Evolutionary conservation across 2,329 filamentous ascomycete species (phyloP).

Genomic region (Hirsutella minnesotensis): DNA sequence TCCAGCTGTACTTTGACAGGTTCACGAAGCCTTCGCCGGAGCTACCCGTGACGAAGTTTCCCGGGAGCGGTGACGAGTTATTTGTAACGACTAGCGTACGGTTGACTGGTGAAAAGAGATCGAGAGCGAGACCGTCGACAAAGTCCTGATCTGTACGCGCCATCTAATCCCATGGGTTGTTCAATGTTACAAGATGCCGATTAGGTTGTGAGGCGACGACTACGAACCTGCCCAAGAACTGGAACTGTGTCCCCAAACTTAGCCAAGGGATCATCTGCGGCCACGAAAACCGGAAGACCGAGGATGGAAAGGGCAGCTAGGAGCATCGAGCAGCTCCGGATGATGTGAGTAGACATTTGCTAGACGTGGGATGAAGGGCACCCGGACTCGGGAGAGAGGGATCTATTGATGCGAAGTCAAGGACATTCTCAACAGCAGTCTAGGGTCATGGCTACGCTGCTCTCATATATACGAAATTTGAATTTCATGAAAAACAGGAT

Average conservation of each 20-base stretch:
- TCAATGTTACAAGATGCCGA: not conserved
- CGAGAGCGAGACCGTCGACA: slow-evolving; percentile 18
- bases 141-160: slow-evolving; percentile 17
- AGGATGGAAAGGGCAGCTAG: not conserved
- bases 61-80: slow-evolving; percentile 15
- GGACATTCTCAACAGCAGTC: not conserved
- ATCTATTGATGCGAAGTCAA: not conserved
- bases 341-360: not conserved
- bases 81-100: slow-evolving; percentile 17
- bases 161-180: slow-evolving; percentile 1
- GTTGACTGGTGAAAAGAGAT: slow-evolving; percentile 19
- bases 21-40: slow-evolving; percentile 16
- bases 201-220: no score
- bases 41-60: slow-evolving; percentile 16
- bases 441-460: no score
- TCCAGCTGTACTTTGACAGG: slow-evolving; percentile 17
- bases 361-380: not conserved
- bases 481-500: not conserved
- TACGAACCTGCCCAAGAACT: not conserved
- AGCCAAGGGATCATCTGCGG: not conserved
- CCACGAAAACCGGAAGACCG: not conserved
- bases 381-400: not conserved
- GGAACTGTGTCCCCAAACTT: slow-evolving; percentile 1
- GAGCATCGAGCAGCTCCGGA: not conserved
- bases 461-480: no score